A percentile compares a stretch with the other conserved stretches of the same genome.
phyloP scores from a whole-genome alignment of 2,329 filamentous ascomycete genomes.

The Colletotrichum coccodes region DNA sequence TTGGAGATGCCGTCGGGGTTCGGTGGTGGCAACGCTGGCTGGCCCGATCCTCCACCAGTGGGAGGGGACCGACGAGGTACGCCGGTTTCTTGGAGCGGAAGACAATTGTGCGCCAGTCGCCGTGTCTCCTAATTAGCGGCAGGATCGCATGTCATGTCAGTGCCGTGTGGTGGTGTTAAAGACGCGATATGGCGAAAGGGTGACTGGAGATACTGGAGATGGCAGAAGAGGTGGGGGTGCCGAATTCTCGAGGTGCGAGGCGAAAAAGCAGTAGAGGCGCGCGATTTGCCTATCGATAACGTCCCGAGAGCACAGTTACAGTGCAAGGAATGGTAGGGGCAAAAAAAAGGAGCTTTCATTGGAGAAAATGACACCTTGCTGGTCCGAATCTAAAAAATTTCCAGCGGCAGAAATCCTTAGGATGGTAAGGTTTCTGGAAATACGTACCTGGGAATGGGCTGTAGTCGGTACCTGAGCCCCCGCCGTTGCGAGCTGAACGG shows the following conservation, averaged over 20 bases:
- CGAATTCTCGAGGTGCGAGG: constrained; percentile 2
- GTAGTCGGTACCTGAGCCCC: constrained; percentile 9
- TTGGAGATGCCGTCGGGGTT: constrained; percentile 30
- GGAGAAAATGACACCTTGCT: not conserved
- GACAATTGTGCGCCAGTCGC: not conserved
- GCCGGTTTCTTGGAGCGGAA: not conserved
- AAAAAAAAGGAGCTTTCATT: constrained; percentile 5
- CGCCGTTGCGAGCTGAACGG: not conserved
- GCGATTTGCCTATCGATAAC: constrained; percentile 26
- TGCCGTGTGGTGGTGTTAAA: not conserved
- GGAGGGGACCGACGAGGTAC: not conserved
- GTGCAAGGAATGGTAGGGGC: not conserved
- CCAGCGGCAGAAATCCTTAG: constrained; percentile 17
- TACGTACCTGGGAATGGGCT: not conserved
- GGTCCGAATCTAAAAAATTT: constrained; percentile 13
- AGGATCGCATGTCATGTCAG: not conserved
- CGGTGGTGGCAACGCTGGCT: constrained; percentile 27
- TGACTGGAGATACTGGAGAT: not conserved
- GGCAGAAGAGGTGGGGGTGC: not conserved
- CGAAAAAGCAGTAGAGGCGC: not conserved
- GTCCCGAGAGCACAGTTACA: constrained; percentile 22
- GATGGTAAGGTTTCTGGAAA: not conserved
- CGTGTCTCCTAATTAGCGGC: not conserved
- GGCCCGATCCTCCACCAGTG: constrained; percentile 6
- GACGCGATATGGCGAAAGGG: not conserved